A percentile compares a stretch with the other conserved stretches of the same genome.
Evolutionary conservation across 2,329 filamentous ascomycete genomes (phyloP).

Genomic region (Curvularia sp.): DNA sequence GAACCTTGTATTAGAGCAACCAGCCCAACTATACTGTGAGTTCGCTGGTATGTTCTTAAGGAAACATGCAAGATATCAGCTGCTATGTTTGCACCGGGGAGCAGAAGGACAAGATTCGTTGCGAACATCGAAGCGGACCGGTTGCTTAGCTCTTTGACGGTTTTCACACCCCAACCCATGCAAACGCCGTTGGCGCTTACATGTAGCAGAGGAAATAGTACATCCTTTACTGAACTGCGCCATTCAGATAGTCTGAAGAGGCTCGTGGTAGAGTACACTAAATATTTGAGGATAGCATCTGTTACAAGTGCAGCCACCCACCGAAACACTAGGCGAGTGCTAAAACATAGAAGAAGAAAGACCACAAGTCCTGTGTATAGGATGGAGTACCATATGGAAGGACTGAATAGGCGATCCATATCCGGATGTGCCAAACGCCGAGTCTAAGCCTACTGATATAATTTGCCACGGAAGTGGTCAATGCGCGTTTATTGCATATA

Average conservation of each 20-base stretch:
- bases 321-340: not conserved
- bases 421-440: not conserved
- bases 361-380: constrained; percentile 4
- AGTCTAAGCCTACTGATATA: constrained; percentile 11
- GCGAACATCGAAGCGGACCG: constrained; percentile 15
- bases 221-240: constrained; percentile 2
- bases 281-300: constrained; percentile 13
- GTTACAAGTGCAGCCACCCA: constrained; percentile 11
- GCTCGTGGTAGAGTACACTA: constrained; percentile 20
- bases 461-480: constrained; percentile 6
- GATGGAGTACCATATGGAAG: constrained; percentile 14
- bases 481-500: constrained; percentile 15
- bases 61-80: constrained; percentile 18
- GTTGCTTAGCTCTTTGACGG: constrained; percentile 17
- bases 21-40: constrained; percentile 11
- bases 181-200: constrained; percentile 16
- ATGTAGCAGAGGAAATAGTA: constrained; percentile 8
- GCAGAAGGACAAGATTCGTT: constrained; percentile 21
- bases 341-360: constrained; percentile 11
- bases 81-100: constrained; percentile 11
- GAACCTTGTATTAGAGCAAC: constrained; percentile 14
- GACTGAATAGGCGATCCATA: constrained; percentile 9
- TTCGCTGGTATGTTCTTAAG: constrained; percentile 7
- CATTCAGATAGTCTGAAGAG: not conserved
- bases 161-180: constrained; percentile 9